Conservation (phyloP, 345 rosid species). For the Acer negundo region DNA sequence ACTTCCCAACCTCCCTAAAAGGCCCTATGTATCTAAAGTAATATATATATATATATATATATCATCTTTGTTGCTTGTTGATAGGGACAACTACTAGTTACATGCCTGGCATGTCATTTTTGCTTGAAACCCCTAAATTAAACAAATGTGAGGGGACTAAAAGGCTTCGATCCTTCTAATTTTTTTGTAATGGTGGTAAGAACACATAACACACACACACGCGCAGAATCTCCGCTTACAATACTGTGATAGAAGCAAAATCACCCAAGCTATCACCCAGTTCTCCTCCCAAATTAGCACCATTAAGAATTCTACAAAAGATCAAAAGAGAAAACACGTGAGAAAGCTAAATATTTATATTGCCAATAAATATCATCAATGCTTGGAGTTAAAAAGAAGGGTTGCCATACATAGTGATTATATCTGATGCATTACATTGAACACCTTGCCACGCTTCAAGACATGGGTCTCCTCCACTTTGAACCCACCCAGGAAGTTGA, state of each 20-base stretch:
- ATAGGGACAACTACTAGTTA: not conserved
- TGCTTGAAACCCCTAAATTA: slow-evolving; percentile 2
- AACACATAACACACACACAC: not conserved
- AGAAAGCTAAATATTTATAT: slow-evolving; percentile 1
- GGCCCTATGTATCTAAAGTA: not conserved
- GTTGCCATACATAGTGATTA: slow-evolving; percentile 52
- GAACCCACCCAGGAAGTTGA: slow-evolving; percentile 88
- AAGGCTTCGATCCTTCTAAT: not conserved
- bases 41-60: no score
- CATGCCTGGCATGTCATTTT: not conserved
- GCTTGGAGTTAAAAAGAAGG: not conserved
- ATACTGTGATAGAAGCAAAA: slow-evolving; percentile 70
- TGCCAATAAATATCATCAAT: not conserved
- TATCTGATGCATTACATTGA: slow-evolving; percentile 62
- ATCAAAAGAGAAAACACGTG: slow-evolving; percentile 3
- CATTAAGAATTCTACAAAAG: slow-evolving; percentile 67
- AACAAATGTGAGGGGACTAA: not conserved
- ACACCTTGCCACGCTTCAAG: slow-evolving; percentile 94
- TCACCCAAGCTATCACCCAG: slow-evolving; percentile 65
- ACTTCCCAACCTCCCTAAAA: slow-evolving; percentile 3
- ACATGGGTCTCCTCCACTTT: slow-evolving; percentile 93
- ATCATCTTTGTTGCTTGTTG: not conserved
- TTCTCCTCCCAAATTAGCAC: slow-evolving; percentile 92
- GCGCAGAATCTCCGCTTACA: slow-evolving; percentile 52
- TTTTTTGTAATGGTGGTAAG: not conserved